Percentiles rank a stretch among this genome's conserved stretches.
Evolutionary conservation across 345 rosid species (phyloP).

Genomic region (Gossypium arboreum): DNA sequence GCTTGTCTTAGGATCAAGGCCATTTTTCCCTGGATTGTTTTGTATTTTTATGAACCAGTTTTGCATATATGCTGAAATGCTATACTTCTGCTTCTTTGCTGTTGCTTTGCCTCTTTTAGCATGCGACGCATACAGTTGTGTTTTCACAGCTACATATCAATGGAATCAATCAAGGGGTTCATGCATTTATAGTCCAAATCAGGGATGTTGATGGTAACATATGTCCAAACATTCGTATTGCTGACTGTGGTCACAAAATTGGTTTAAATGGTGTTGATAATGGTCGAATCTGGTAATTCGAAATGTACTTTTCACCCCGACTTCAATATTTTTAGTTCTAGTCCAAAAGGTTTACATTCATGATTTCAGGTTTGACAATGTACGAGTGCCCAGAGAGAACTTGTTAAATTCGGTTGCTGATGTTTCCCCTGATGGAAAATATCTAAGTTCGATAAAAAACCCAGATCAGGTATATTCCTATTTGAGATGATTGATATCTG

Average conservation of each 20-base stretch:
- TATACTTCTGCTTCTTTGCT: not conserved
- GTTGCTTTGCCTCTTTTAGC: slow-evolving; percentile 31
- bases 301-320: not conserved
- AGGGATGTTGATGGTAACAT: slow-evolving; percentile 73
- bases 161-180: slow-evolving; percentile 85
- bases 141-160: slow-evolving; percentile 83
- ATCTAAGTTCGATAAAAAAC: slow-evolving; percentile 71
- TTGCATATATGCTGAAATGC: not conserved
- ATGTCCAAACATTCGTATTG: slow-evolving; percentile 73
- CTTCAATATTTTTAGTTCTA: not conserved
- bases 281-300: slow-evolving; percentile 78
- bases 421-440: slow-evolving; percentile 77
- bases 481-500: not conserved
- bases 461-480: slow-evolving; percentile 38
- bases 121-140: slow-evolving; percentile 88
- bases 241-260: slow-evolving; percentile 95
- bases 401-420: slow-evolving; percentile 89
- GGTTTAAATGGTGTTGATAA: slow-evolving; percentile 97
- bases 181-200: slow-evolving; percentile 83
- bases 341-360: slow-evolving; percentile 9
- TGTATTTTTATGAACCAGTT: not conserved
- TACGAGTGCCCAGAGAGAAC: slow-evolving; percentile 85
- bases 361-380: slow-evolving; percentile 72
- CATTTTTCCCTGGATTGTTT: not conserved
- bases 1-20: slow-evolving; percentile 8